Evolutionary conservation across 441 rosid genomes (phyloP), one percentile per base, ranked within the genome.

Genomic region (Rhodomyrtus psidioides): DNA sequence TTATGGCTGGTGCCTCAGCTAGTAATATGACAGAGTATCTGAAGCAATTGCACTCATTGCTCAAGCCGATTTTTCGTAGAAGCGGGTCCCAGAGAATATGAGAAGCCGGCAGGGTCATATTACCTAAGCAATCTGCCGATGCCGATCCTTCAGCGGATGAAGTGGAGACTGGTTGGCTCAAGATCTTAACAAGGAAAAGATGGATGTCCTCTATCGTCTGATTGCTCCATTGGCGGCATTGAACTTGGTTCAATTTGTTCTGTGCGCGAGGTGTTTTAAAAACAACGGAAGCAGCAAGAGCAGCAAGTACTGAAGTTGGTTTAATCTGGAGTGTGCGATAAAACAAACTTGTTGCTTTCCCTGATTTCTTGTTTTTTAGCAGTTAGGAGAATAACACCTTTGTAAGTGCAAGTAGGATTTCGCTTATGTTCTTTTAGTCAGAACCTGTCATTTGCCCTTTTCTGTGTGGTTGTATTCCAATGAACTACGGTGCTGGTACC

Each of bases 51-150:
- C 92, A 3, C 17, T 89, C 1, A 88, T 94, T 70, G 96, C 89
- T 19, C 88, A 89, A 55, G 28, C 91, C 53, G 95, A 95, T 85
- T 93, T 94, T 65, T 91, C 89, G 89, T 94, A 94, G 89, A 91
- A 93, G 88, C 93, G 93, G 86, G 92, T 94, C 85, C 96, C 96
- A 4, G 96, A 93, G 84, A 93, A 92, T 88, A 92, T 93, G 95
- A 89, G 94, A 87, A 95, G 96, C 84, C 14, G 96, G 91, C 0
- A 94, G 93, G 24, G 14, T 88, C 96, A 6, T 91, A 88, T 81
- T 94, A 93, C 60, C 85, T 91, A 13, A 90, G 92, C 84, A 87
- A 88, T 62, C 88, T 93, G 28, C 79, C 92, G 89, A 85, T 93
- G 85, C 91, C 94, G 7, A 83, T 89, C 0, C 90, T 94, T 53